Conservation (phyloP, 2,329 filamentous ascomycete species). For the Nigrograna mackinnonii region DNA sequence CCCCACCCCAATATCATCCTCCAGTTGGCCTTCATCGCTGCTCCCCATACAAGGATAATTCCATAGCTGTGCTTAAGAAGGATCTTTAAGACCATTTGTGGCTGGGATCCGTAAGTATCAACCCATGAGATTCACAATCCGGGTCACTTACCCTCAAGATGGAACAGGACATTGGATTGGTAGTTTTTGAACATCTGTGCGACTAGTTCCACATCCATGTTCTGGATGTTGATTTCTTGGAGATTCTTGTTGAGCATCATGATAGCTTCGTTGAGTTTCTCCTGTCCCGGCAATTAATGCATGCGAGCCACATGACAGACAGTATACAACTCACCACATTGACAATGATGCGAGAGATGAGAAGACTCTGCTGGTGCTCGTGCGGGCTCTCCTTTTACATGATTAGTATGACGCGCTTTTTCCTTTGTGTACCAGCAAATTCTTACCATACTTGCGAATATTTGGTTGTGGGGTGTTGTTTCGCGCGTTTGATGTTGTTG, state of each 20-base stretch:
- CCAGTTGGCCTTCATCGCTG: too few relatives aligned
- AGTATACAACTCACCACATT: slow-evolving; percentile 83
- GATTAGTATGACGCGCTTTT: slow-evolving; percentile 14
- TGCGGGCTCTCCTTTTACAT: slow-evolving; percentile 81
- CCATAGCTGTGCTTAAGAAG: slow-evolving; percentile 54
- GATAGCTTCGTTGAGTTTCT: slow-evolving; percentile 95
- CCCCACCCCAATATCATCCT: too few relatives aligned
- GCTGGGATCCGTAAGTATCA: slow-evolving; percentile 56
- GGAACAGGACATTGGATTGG: slow-evolving; percentile 95
- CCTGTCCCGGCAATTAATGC: slow-evolving; percentile 60
- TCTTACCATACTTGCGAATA: slow-evolving; percentile 28
- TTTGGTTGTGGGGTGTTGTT: slow-evolving; percentile 5
- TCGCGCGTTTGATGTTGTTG: slow-evolving; percentile 24
- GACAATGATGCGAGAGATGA: slow-evolving; percentile 93
- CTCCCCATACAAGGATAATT: too few relatives aligned
- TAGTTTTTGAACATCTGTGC: slow-evolving; percentile 99
- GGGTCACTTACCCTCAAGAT: slow-evolving; percentile 85
- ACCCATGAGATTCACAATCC: background rate
- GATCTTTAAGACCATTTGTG: slow-evolving; percentile 81
- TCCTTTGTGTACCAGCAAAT: background rate
- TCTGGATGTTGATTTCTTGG: slow-evolving; percentile 96
- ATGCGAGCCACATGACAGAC: background rate
- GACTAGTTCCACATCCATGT: slow-evolving; percentile 98
- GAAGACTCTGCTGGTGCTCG: slow-evolving; percentile 92
- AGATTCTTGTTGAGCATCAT: slow-evolving; percentile 91